Conservation (phyloP, 2,329 filamentous ascomycete genomes). For the Acrocalymma vagum region DNA sequence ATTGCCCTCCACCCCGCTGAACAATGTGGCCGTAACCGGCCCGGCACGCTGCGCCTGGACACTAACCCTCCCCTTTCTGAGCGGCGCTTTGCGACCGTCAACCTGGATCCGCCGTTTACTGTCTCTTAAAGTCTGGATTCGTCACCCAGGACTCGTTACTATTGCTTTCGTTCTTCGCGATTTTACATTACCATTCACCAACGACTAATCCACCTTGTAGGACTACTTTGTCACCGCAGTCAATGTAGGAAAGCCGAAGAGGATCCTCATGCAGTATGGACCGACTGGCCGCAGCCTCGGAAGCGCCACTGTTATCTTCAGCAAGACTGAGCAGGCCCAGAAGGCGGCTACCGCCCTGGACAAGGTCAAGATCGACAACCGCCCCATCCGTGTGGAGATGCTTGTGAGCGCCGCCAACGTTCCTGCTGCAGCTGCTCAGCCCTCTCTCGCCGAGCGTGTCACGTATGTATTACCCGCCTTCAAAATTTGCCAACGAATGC, state of each 20-base stretch:
- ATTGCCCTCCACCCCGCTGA: conserved; percentile 18
- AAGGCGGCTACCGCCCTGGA: conserved; percentile 87
- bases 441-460: conserved; percentile 80
- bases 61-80: conserved; percentile 34
- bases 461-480: conserved; percentile 61
- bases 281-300: conserved; percentile 91
- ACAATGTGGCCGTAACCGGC: too few species aligned
- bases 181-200: conserved; percentile 40
- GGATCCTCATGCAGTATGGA: conserved; percentile 90
- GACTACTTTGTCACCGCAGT: conserved; percentile 93
- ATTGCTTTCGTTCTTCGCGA: conserved; percentile 35
- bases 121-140: conserved; percentile 20
- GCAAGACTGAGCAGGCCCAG: conserved; percentile 79
- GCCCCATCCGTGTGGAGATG: conserved; percentile 95
- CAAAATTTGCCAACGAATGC: not conserved
- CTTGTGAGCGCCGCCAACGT: conserved; percentile 80
- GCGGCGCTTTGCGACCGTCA: conserved; percentile 28
- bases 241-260: conserved; percentile 90
- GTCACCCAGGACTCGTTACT: conserved; percentile 36
- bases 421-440: conserved; percentile 74
- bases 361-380: conserved; percentile 87
- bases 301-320: conserved; percentile 89
- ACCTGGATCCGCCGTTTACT: conserved; percentile 32
- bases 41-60: conserved; percentile 25
- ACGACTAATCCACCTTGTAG: conserved; percentile 79